Conservation (phyloP, 1,284 basidiomycete species). For the Mycena citricolor region DNA sequence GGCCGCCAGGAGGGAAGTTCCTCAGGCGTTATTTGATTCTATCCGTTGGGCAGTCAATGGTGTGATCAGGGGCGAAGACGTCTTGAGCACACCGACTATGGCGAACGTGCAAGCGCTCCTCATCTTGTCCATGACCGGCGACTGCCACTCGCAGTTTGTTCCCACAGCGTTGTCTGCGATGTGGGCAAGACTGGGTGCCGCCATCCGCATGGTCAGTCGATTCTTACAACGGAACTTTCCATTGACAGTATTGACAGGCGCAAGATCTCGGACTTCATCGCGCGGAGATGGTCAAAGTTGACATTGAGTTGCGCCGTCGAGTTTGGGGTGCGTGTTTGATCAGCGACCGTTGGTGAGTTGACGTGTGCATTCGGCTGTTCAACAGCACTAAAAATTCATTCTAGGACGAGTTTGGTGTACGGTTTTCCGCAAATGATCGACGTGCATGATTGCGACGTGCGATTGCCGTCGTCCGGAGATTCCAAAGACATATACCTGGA, state of each 20-base stretch:
- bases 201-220: constrained; percentile 75
- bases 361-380: constrained; percentile 8
- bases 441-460: constrained; percentile 89
- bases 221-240: constrained; percentile 18
- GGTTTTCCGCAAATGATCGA: constrained; percentile 92
- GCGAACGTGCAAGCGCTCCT: constrained; percentile 89
- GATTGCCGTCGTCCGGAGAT: constrained; percentile 79
- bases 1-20: constrained; percentile 81
- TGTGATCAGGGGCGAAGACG: constrained; percentile 86
- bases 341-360: constrained; percentile 81
- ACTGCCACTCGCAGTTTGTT: constrained; percentile 78
- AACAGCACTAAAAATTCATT: constrained; percentile 14
- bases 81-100: constrained; percentile 83
- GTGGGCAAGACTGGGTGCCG: constrained; percentile 75
- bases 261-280: constrained; percentile 92
- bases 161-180: constrained; percentile 74
- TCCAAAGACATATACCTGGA: constrained; percentile 75
- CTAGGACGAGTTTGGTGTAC: constrained; percentile 75
- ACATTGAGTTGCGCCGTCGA: constrained; percentile 79
- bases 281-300: constrained; percentile 75
- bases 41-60: constrained; percentile 84
- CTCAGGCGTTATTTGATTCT: constrained; percentile 80
- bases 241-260: constrained; percentile 49
- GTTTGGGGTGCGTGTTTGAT: constrained; percentile 92
- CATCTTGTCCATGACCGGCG: constrained; percentile 78